phyloP scores from a whole-genome alignment of 768 basidiomycete species.

The Tylopilus subfusipes region DNA sequence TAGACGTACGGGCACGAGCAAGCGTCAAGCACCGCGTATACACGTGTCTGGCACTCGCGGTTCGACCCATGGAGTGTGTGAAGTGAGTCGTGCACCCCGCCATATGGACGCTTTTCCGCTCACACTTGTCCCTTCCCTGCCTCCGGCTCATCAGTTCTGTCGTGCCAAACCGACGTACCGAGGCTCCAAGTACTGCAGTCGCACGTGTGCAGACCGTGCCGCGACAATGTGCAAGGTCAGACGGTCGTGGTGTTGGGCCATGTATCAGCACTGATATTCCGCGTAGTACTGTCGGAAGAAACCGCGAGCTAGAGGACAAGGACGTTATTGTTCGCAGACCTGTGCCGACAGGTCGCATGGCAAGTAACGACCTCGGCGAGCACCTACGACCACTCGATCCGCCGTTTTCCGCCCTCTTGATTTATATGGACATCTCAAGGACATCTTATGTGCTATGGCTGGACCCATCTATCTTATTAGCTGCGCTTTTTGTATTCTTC shows the following conservation, averaged over 20 bases:
- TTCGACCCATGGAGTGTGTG: slow-evolving; percentile 15
- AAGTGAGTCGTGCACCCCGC: slow-evolving; percentile 14
- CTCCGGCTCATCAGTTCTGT: slow-evolving; percentile 35
- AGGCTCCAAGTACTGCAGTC: slow-evolving; percentile 57
- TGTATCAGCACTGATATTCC: background rate
- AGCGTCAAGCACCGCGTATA: slow-evolving; percentile 10
- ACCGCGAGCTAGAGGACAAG: slow-evolving; percentile 12
- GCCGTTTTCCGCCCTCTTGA: background rate
- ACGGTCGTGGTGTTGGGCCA: background rate
- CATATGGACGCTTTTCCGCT: background rate
- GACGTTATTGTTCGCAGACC: slow-evolving; percentile 25
- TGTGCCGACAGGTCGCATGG: slow-evolving; percentile 22
- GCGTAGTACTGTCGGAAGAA: slow-evolving; percentile 22
- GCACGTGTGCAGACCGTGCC: slow-evolving; percentile 52
- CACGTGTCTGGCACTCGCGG: slow-evolving; percentile 7
- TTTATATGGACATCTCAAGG: background rate
- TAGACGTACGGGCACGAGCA: background rate
- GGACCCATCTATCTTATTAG: background rate
- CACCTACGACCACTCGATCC: background rate
- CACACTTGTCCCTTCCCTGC: background rate
- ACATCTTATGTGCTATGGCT: slow-evolving; percentile 4
- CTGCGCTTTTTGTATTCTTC: background rate
- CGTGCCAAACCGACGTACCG: slow-evolving; percentile 54
- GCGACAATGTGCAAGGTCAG: slow-evolving; percentile 25
- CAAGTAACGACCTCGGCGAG: slow-evolving; percentile 1